These are phyloP conservation scores for Fusarium sp. DNA, from an alignment of 2,329 filamentous ascomycete species.

Conservation along the genomic window DNA sequence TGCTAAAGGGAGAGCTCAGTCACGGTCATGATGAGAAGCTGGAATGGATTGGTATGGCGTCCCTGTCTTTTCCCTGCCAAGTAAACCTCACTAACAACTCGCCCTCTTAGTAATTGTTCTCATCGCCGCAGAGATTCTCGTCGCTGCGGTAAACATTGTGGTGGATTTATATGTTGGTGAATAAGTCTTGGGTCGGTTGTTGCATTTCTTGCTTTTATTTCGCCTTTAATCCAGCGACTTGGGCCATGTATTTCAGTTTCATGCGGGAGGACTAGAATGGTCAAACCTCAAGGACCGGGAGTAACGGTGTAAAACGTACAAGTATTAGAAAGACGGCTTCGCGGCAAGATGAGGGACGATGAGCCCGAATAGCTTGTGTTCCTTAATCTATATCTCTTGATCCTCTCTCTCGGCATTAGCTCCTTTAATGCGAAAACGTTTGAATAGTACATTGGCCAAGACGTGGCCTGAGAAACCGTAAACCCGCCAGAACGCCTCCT, in stretches of 20 bases:
- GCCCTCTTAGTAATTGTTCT: conserved; percentile 83
- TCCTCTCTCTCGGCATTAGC: conserved; percentile 30
- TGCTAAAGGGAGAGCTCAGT: conserved; percentile 94
- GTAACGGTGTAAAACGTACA: conserved; percentile 36
- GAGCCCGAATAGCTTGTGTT: conserved; percentile 23
- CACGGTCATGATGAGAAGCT: conserved; percentile 92
- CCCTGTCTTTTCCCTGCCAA: neutral
- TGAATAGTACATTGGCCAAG: conserved; percentile 34
- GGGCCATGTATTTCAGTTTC: conserved; percentile 27
- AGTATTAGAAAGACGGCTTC: conserved; percentile 49
- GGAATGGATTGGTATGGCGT: conserved; percentile 86
- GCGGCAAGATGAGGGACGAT: conserved; percentile 33
- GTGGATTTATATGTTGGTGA: conserved; percentile 84
- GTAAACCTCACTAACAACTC: conserved; percentile 31
- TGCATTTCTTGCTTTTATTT: neutral
- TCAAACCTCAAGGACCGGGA: conserved; percentile 23
- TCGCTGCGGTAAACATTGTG: conserved; percentile 93
- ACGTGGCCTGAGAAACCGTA: conserved; percentile 35
- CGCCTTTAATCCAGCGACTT: conserved; percentile 14
- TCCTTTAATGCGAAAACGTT: conserved; percentile 26
- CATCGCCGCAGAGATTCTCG: conserved; percentile 94
- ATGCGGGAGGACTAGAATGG: conserved; percentile 9
- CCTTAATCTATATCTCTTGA: conserved; percentile 23
- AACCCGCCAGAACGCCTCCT: conserved; percentile 48
- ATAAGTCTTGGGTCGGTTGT: conserved; percentile 38